Evolutionary conservation across 352 stramenopile genomes (phyloP), one percentile per base, ranked within the genome.

Genomic region (Phytophthora sp.): DNA sequence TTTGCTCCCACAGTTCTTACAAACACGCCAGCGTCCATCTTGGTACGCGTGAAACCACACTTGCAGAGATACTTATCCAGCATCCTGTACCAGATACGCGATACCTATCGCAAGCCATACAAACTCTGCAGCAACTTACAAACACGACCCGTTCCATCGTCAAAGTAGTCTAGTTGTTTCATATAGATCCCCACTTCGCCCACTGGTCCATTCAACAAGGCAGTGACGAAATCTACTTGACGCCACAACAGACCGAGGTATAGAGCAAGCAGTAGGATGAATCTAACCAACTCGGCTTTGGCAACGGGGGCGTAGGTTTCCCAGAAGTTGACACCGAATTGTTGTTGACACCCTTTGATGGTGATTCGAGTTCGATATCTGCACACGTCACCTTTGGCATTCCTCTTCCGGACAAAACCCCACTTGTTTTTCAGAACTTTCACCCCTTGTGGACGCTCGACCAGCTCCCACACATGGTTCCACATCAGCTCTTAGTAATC

Each of bases 281-380:
- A 46, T 23, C 39, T 46, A 4, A 46, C 39, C 3, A 23, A 50
- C 15, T 50, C 23, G 8, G 11, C 2, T 18, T 31, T 50, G 7
- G 42, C 42, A 33, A 50, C 21, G 2, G 23, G 4, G 23, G 21
- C 42, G 23, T 50, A 33, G 8, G 23, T 50, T 18, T 50, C 42
- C 42, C 42, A 50, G 23, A 50, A 50, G 11, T 33, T 50, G 23
- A 50, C 18, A 52, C 54, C 41, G 6, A 30, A 42, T 12, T 53
- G 4, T 44, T 62, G 54, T n/a, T 62, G 39, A 16, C 41, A 62
- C 45, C 54, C 27, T 26, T 52, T 42, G n/a, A 62, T 49, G 20
- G 26, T 62, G 33, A 64, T 54, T 9, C 44, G 21, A 21, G 56
- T 46, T 23, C 18, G n/a, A 23, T 64, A 64, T 50, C 29, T 35